These are phyloP conservation scores for Heliocybe sulcata DNA, from an alignment of 1,284 basidiomycete genomes.

Conservation along the genomic window DNA sequence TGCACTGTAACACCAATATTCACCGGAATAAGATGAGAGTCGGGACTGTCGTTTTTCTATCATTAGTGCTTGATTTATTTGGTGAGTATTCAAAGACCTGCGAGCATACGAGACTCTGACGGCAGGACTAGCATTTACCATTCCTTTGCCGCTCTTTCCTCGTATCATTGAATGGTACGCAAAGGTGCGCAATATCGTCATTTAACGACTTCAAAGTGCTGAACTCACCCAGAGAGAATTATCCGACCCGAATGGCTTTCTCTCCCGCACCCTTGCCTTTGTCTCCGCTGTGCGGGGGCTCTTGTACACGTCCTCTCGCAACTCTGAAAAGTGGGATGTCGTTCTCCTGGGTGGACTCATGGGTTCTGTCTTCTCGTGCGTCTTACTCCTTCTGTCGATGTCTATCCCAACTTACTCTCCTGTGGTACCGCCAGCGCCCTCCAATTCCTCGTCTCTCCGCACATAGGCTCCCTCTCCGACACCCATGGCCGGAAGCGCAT, in stretches of 20 bases:
- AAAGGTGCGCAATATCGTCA: conserved; percentile 29
- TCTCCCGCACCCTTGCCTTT: conserved; percentile 58
- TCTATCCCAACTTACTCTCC: conserved; percentile 3
- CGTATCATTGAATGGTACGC: conserved; percentile 88
- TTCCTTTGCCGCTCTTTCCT: conserved; percentile 88
- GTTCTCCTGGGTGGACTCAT: conserved; percentile 82
- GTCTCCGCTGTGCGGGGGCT: conserved; percentile 58
- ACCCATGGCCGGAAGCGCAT: conserved; percentile 80
- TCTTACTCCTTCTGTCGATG: conserved; percentile 11
- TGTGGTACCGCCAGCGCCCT: conserved; percentile 46
- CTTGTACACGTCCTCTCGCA: conserved; percentile 50
- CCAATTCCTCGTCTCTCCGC: conserved; percentile 82
- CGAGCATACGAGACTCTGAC: neutral
- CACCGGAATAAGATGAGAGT: conserved; percentile 36
- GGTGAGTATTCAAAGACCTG: conserved; percentile 31
- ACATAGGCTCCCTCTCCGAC: conserved; percentile 79
- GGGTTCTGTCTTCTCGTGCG: conserved; percentile 86
- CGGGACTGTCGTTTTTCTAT: conserved; percentile 75
- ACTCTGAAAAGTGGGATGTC: conserved; percentile 74
- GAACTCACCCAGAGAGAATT: conserved; percentile 52
- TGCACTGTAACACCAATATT: neutral
- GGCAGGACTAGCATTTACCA: conserved; percentile 74
- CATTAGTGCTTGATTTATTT: conserved; percentile 81
- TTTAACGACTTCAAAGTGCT: neutral
- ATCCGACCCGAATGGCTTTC: conserved; percentile 59